phyloP scores from a whole-genome alignment of 2,329 filamentous ascomycete genomes.

The Aspergillus hortae region DNA sequence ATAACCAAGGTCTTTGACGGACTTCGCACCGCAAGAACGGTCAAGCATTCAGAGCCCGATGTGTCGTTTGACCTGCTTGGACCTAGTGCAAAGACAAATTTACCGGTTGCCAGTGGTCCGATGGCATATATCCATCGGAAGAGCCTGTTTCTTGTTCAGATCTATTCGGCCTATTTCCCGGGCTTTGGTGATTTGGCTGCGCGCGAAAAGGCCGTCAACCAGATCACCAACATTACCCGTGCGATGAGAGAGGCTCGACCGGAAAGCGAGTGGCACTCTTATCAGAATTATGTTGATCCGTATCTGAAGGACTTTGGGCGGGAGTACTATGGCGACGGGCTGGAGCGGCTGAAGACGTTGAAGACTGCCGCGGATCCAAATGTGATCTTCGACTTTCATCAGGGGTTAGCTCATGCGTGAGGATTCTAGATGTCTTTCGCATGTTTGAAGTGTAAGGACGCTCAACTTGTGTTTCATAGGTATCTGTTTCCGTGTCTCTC shows the following conservation, averaged over 20 bases:
- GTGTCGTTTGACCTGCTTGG: constrained; percentile 6
- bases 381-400: constrained; percentile 3
- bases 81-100: background rate
- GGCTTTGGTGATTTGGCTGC: background rate
- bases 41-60: constrained; percentile 1
- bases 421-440: no score
- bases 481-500: no score
- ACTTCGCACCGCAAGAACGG: background rate
- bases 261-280: constrained; percentile 1
- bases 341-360: background rate
- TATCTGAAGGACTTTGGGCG: constrained; percentile 2
- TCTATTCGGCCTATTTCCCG: constrained; percentile 8
- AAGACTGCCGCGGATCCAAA: background rate
- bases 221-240: constrained; percentile 1
- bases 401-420: constrained; percentile 2
- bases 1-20: background rate
- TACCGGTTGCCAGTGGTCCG: background rate
- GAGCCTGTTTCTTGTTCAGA: constrained; percentile 2
- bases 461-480: no score
- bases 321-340: constrained; percentile 1
- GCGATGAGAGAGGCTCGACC: background rate
- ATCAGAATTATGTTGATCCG: constrained; percentile 7
- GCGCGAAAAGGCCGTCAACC: background rate
- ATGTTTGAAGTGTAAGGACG: no score
- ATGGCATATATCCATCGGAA: constrained; percentile 5